Evolutionary conservation across 1,284 basidiomycete genomes (phyloP).

Genomic region (Trametes sp.): DNA sequence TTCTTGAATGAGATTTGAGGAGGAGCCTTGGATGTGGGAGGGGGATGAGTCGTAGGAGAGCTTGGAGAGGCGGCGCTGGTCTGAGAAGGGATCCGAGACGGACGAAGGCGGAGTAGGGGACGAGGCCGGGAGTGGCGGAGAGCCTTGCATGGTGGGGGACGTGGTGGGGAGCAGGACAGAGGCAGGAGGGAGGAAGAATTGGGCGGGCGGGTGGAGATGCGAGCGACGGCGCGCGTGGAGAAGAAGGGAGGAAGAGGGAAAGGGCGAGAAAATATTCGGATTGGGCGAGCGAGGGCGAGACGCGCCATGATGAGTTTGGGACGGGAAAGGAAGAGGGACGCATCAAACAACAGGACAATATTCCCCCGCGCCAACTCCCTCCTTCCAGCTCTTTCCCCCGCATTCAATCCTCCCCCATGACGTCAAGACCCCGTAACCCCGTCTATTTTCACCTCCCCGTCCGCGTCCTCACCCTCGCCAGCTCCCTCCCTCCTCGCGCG

Average conservation of each 20-base stretch:
- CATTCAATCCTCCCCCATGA: constrained; percentile 4
- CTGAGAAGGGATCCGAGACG: constrained; percentile 10
- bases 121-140: constrained; percentile 9
- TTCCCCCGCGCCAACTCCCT: constrained; percentile 1
- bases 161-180: neutral
- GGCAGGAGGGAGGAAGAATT: constrained; percentile 1
- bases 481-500: neutral
- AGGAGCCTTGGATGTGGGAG: constrained; percentile 13
- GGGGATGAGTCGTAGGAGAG: constrained; percentile 23
- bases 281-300: constrained; percentile 8
- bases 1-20: constrained; percentile 20
- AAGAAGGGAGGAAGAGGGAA: constrained; percentile 2
- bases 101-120: constrained; percentile 18
- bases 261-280: constrained; percentile 7
- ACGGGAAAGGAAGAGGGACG: neutral
- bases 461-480: neutral
- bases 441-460: constrained; percentile 4
- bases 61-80: constrained; percentile 21
- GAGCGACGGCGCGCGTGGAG: neutral
- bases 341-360: neutral
- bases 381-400: constrained; percentile 11
- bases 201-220: constrained; percentile 10
- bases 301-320: constrained; percentile 12
- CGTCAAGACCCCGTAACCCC: constrained; percentile 22
- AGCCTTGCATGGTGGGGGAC: constrained; percentile 20